Base-by-base conservation (phyloP, 768 basidiomycete genomes). In the Mycena albidolilacea region DNA sequence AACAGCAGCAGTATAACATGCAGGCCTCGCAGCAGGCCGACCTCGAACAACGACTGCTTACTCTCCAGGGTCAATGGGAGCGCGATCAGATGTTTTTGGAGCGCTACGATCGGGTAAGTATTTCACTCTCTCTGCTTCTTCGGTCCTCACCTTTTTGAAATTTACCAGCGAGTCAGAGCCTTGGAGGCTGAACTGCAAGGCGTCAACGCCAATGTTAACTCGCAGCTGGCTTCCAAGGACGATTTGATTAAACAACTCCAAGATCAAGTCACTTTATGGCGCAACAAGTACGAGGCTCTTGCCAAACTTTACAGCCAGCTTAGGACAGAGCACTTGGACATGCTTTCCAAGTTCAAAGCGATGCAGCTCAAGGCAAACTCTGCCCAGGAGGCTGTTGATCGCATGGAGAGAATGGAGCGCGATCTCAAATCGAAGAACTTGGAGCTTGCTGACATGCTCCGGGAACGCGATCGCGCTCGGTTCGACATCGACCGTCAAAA, bases 281-380 rank as follows among this genome's bases (percentile, higher is more conserved):
- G 96, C 68, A 97, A 95, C 86, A 99, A 99, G 83, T 99, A 99
- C 82, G 98, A 99, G 81, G 96, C 97, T 0, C 87, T 99, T 70
- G 98, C 98, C 55, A 99, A 99, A 82, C 90, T 99, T 10, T 99
- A 99, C 87, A 98, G 97, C 78, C 98, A 99, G 81, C 91, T 99
- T 11, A 94, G 98, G 66, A 94, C 95, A 39, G 98, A 99, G 80
- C 98, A 99, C 83, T 87, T 99, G 55, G 98, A 99, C 73, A 95
- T 99, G 91, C 90, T 99, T 65, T 90, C 93, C 75, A 98, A 97
- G 84, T 97, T 95, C 88, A 99, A 99, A 86, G 93, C 95, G 76
- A 90, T 98, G 89, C 97, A 99, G 80, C 89, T 99, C 73, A 98
- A 98, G 81, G 98, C 98, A 19, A 98, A 97, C 80, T 98, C 97